Base-by-base conservation (phyloP, 1,284 basidiomycete species). In the Boletus mariae region DNA sequence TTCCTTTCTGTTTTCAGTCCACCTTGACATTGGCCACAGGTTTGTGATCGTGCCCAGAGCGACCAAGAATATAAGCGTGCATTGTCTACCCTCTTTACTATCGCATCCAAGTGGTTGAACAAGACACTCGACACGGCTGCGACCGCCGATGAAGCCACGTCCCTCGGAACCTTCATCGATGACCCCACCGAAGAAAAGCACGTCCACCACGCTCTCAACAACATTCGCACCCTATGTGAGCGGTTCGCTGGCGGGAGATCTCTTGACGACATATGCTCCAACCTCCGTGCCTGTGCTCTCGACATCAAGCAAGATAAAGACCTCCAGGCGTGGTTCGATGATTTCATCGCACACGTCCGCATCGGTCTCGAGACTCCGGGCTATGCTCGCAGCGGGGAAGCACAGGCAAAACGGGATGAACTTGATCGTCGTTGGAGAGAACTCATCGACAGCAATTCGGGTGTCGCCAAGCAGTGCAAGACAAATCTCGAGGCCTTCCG, bases 131-230 rank as follows among this genome's bases (percentile, higher is more conserved):
- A 84, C 52, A 70, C 74, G 3, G 77, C 77, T 1, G 69, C 75
- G 5, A 72, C 77, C 45, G 67, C 75, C 35, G 59, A 60, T 1
- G 53, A 66, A 23, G 59, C 65, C 2, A 72, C 75, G 13, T 75
- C 77, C 1, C 72, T 87, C 38, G 73, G 77, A 20, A 73, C 73
- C 0, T 77, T 87, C 58, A 73, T 87, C 53, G 71, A 80, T 13
- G 83, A 85, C 51, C 73, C 80, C 9, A 78, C 82, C 0, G 73
- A 77, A 6, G 80, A 80, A 47, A 75, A 83, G 60, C 81, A 84
- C 56, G 62, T 85, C 35, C 71, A 76, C 51, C 73, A 75, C 34
- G 80, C 79, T 8, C 65, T 86, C 26, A 57, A 64, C 9, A 69
- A 71, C 29, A 61, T 84, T 6, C 75, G 74, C 41, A 66, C 62